A percentile compares a stretch with the other conserved stretches of the same genome.
Conservation (phyloP, 305 asterid species). For the Solanum hybrid region DNA sequence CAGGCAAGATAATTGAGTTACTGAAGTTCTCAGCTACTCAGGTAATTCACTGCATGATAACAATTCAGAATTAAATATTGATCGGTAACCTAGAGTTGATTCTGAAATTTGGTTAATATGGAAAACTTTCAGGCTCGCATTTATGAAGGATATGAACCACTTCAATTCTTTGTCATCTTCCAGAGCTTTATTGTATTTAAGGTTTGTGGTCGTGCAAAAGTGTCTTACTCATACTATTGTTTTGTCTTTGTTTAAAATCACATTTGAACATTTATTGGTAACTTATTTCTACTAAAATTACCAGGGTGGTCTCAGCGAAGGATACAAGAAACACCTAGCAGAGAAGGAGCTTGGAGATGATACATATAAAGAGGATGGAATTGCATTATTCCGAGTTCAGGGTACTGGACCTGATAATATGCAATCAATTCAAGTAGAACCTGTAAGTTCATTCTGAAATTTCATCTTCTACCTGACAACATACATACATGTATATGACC, state of each 20-base stretch:
- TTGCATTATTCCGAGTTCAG: constrained; percentile 91
- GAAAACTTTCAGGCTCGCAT: constrained; percentile 58
- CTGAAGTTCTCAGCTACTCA: constrained; percentile 78
- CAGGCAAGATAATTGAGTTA: constrained; percentile 81
- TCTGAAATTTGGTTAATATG: constrained; percentile 13
- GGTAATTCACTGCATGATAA: constrained; percentile 30
- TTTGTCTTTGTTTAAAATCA: neutral
- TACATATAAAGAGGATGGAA: constrained; percentile 75
- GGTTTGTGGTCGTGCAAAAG: constrained; percentile 36
- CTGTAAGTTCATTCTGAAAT: constrained; percentile 39
- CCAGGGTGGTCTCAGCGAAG: constrained; percentile 95
- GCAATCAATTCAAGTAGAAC: constrained; percentile 99
- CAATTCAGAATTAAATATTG: constrained; percentile 3
- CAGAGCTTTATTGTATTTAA: constrained; percentile 89
- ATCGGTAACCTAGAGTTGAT: constrained; percentile 7
- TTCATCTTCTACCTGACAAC: constrained; percentile 3
- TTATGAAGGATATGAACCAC: constrained; percentile 76
- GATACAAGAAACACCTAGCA: constrained; percentile 64
- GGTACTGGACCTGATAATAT: constrained; percentile 98
- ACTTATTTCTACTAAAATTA: constrained; percentile 16
- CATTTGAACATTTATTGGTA: neutral
- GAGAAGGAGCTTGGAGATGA: constrained; percentile 69
- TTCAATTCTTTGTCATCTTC: constrained; percentile 79
- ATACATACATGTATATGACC: neutral
- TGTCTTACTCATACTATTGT: neutral